Base-by-base conservation (phyloP, 768 basidiomycete genomes). In the Pleurotus tuoliensis region DNA sequence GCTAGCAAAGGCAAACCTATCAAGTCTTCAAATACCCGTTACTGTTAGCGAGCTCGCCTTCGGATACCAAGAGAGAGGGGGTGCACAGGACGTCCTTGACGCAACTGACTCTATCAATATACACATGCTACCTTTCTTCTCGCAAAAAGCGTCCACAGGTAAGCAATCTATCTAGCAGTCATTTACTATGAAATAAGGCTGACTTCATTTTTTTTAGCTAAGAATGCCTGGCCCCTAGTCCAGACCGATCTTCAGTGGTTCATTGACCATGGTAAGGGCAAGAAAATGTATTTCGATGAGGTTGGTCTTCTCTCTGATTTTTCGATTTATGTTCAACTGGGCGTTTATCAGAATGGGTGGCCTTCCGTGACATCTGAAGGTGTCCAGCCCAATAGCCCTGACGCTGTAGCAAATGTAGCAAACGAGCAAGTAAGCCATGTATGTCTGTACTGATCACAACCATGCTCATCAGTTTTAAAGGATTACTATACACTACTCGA, bases 201-300 rank as follows among this genome's bases (percentile, higher is more conserved):
- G 30, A 34, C 16, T 15, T 5, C 34, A 39, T 27, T 62, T 60
- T 60, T 41, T 30, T 60, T 56, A 74, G 83, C 78, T 2, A 69
- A 72, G 39, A 61, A 69, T 6, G 74, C 83, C 3, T 84, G 84
- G 83, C 77, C 81, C 1, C 63, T 80, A 5, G 79, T 86, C 0
- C 47, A 72, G 47, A 66, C 61, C 2, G 82, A 86, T 61, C 60
- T 83, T 50, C 62, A 83, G 55, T 86, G 80, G 78, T 85, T 86
- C 63, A 76, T 82, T 47, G 61, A 72, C 5, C 68, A 79, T 51
- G 83, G 80, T 8, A 66, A 77, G 13, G 82, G 79, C 4, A 85
- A 87, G 73, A 86, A 86, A 65, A 84, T 85, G 70, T 82, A 82
- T 58, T 72, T 84, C 50, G 79, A 78, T 60, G 80, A 86, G 73